These are phyloP conservation scores for Pezicula neosporulosa DNA, from an alignment of 2,329 filamentous ascomycete genomes.

Conservation along the genomic window DNA sequence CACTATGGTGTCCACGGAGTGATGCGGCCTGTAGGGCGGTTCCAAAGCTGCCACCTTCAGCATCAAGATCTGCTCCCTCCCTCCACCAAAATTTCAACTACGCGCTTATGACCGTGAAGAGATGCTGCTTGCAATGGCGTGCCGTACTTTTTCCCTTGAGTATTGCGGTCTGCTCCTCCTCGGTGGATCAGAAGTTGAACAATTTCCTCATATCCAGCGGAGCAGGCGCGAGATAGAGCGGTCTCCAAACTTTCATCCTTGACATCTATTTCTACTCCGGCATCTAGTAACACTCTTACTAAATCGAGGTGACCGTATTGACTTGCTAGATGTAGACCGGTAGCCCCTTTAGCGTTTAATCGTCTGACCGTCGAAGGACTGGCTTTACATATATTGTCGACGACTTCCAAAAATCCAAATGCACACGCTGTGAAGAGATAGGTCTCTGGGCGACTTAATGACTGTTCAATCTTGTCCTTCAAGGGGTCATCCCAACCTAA, in stretches of 20 bases:
- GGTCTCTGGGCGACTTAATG: too few relatives aligned
- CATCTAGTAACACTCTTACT: neutral
- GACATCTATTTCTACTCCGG: neutral
- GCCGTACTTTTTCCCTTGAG: too few relatives aligned
- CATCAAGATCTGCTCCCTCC: neutral
- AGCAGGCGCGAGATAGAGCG: neutral
- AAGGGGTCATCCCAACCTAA: too few relatives aligned
- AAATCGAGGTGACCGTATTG: neutral
- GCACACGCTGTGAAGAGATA: too few relatives aligned
- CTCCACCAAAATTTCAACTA: slow-evolving; percentile 4
- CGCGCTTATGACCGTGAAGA: neutral
- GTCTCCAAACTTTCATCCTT: neutral
- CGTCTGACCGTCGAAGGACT: neutral
- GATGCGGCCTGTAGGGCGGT: neutral
- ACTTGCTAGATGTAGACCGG: neutral
- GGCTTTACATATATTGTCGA: neutral
- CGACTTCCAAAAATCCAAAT: neutral
- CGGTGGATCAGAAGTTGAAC: neutral
- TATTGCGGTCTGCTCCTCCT: neutral
- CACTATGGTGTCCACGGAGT: neutral
- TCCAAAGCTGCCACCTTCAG: neutral
- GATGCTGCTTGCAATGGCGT: slow-evolving; percentile 1
- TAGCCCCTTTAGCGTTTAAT: neutral
- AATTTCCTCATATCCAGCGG: neutral
- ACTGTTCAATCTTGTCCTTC: too few relatives aligned